Percentiles rank a stretch among this genome's conserved stretches.
Evolutionary conservation across 2,329 filamentous ascomycete species (phyloP).

Genomic region (Talaromyces sp.): DNA sequence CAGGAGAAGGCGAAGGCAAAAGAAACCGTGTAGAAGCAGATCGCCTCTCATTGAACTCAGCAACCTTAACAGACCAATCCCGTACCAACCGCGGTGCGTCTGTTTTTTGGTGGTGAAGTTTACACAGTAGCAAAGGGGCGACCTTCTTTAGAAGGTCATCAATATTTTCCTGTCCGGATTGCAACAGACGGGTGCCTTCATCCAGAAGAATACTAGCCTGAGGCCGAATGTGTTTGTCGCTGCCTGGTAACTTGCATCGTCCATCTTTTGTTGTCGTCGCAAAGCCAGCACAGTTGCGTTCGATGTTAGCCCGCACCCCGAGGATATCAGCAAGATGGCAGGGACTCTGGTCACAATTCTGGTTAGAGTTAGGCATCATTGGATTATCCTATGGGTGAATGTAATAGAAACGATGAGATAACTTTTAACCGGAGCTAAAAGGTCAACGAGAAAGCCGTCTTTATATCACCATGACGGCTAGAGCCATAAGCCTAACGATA

Average conservation of each 20-base stretch:
- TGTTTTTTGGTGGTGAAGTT: constrained; percentile 17
- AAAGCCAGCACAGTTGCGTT: not conserved
- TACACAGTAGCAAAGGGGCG: constrained; percentile 23
- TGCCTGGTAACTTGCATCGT: not conserved
- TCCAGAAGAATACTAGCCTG: not conserved
- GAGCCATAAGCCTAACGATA: not conserved
- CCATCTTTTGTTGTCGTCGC: not conserved
- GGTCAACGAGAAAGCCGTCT: not conserved
- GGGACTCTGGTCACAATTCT: not conserved
- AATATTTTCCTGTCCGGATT: constrained; percentile 8
- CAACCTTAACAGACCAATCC: not conserved
- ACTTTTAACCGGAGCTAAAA: too few relatives aligned
- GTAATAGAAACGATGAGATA: not conserved
- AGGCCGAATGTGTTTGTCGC: not conserved
- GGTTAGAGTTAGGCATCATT: not conserved
- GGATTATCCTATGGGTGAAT: not conserved
- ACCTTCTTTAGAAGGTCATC: constrained; percentile 18
- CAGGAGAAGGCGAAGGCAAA: not conserved
- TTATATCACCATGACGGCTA: not conserved
- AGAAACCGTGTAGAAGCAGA: not conserved
- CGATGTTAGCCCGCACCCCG: not conserved
- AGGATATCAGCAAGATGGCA: constrained; percentile 6
- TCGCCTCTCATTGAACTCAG: constrained; percentile 3
- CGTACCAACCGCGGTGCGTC: constrained; percentile 15
- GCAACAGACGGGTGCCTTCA: constrained; percentile 4